phyloP scores from a whole-genome alignment of 805 yeast species.

The Candida schatavii region DNA sequence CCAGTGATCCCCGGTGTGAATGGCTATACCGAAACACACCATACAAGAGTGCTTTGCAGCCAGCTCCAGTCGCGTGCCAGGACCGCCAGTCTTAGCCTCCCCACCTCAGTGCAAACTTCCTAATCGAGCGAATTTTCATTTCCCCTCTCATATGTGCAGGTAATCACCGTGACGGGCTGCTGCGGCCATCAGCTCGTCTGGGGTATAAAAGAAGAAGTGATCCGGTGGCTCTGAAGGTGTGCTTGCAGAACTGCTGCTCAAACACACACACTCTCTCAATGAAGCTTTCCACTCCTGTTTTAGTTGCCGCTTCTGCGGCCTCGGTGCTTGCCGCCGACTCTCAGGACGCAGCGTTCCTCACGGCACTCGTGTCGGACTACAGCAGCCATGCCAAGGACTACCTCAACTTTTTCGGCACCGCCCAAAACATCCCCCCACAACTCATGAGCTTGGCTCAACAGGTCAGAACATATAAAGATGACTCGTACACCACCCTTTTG shows the following conservation, averaged over 20 bases:
- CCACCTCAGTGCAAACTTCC: no score
- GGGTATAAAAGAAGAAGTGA: neutral
- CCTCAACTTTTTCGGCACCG: constrained; percentile 24
- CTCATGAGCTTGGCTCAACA: constrained; percentile 26
- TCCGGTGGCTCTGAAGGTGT: no score
- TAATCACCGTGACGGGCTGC: no score
- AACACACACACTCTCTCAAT: constrained; percentile 12
- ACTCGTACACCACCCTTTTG: constrained; percentile 35
- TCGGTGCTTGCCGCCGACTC: constrained; percentile 20
- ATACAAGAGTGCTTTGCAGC: no score
- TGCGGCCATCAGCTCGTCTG: neutral
- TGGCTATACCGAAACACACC: no score
- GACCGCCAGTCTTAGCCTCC: no score
- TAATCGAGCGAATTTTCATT: no score
- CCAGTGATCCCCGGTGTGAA: no score
- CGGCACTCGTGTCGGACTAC: constrained; percentile 36
- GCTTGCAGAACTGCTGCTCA: no score
- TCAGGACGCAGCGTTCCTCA: constrained; percentile 27
- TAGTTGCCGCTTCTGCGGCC: constrained; percentile 8
- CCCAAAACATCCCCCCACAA: constrained; percentile 23
- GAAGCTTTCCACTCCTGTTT: constrained; percentile 14
- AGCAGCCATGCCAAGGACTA: constrained; percentile 24
- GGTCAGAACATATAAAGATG: constrained; percentile 25
- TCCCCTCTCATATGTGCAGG: no score
- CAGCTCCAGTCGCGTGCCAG: no score